These are phyloP conservation scores for Boletales sp. DNA, from an alignment of 768 basidiomycete species.

Conservation along the genomic window DNA sequence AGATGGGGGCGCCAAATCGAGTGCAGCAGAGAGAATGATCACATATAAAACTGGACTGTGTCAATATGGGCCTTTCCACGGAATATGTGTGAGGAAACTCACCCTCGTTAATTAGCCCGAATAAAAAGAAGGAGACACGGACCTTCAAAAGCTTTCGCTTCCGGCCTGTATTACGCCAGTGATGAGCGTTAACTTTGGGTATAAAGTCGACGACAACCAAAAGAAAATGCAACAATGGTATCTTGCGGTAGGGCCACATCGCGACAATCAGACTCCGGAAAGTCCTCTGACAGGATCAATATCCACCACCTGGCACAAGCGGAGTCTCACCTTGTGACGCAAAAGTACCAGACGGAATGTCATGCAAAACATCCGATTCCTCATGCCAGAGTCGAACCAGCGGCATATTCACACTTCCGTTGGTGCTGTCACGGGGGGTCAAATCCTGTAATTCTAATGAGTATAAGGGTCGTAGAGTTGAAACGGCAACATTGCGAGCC, in stretches of 20 bases:
- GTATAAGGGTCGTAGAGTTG: neutral
- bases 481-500: too few species aligned
- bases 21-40: slow-evolving; percentile 91
- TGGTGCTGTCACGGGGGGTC: neutral
- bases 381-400: slow-evolving; percentile 5
- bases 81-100: neutral
- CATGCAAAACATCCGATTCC: slow-evolving; percentile 10
- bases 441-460: slow-evolving; percentile 20
- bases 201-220: slow-evolving; percentile 1
- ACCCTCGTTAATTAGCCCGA: slow-evolving; percentile 94
- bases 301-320: slow-evolving; percentile 9
- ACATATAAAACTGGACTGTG: slow-evolving; percentile 76
- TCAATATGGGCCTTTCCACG: neutral
- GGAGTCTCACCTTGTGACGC: slow-evolving; percentile 21
- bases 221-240: slow-evolving; percentile 18
- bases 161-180: slow-evolving; percentile 11
- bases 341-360: slow-evolving; percentile 6
- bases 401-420: neutral
- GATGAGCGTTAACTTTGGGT: slow-evolving; percentile 11
- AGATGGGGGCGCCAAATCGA: slow-evolving; percentile 87
- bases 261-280: slow-evolving; percentile 6
- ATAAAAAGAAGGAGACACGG: slow-evolving; percentile 77
- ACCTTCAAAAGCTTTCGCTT: slow-evolving; percentile 34
- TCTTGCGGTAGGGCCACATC: neutral
- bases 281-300: slow-evolving; percentile 27